These are phyloP conservation scores for Nakaseomyces delphensis DNA, from an alignment of 1,139 yeast genomes.

Conservation along the genomic window DNA sequence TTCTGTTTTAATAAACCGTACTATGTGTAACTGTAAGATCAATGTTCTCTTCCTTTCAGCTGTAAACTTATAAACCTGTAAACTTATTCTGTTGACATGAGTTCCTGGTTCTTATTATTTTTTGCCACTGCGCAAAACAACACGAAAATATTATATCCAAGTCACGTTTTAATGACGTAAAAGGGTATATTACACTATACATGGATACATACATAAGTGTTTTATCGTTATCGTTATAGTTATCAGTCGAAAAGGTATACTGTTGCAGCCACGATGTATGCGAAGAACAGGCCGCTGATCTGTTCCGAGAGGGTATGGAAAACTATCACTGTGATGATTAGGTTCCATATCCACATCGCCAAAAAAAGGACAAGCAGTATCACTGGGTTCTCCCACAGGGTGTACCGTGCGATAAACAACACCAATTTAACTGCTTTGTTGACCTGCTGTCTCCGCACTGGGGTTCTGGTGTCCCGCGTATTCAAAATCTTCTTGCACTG, in stretches of 20 bases:
- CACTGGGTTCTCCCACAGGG: slow-evolving; percentile 37
- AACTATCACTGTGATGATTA: slow-evolving; percentile 71
- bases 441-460: slow-evolving; percentile 5
- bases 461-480: slow-evolving; percentile 4
- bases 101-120: not conserved
- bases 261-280: slow-evolving; percentile 22
- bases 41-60: too few relatives aligned
- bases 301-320: slow-evolving; percentile 72
- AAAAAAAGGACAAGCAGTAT: slow-evolving; percentile 39
- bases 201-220: not conserved
- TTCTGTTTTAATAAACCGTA: too few relatives aligned
- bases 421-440: not conserved
- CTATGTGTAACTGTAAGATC: too few relatives aligned
- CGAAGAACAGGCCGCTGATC: slow-evolving; percentile 23
- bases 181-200: not conserved
- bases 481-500: slow-evolving; percentile 14
- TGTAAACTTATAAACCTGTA: too few relatives aligned
- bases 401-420: slow-evolving; percentile 13
- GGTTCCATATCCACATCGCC: slow-evolving; percentile 76
- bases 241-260: slow-evolving; percentile 9
- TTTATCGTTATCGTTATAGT: not conserved
- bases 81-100: too few relatives aligned
- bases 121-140: not conserved
- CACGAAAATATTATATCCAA: too few relatives aligned
- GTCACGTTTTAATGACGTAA: not conserved